phyloP scores from a whole-genome alignment of 306 rosid species.

The Senna tora region DNA sequence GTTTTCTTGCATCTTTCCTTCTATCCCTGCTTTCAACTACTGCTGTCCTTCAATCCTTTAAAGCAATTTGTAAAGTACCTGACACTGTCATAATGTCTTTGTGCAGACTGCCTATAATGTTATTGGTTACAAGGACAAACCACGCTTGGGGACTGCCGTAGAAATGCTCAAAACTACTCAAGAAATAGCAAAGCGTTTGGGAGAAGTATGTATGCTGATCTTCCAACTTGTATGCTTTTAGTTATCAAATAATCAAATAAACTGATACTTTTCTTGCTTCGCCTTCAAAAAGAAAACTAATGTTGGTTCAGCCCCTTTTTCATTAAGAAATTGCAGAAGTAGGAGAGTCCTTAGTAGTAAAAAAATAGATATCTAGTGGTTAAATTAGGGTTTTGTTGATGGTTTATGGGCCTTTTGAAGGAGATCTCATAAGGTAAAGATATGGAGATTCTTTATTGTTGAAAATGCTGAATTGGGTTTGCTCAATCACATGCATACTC shows the following conservation, averaged over 20 bases:
- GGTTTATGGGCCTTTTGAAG: neutral
- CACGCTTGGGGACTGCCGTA: conserved; percentile 75
- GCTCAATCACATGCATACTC: neutral
- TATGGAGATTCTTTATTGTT: neutral
- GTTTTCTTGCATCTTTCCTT: neutral
- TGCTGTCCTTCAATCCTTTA: neutral
- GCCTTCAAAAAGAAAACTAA: conserved; percentile 1
- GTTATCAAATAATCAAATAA: conserved; percentile 19
- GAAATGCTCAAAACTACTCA: conserved; percentile 79
- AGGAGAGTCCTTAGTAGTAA: neutral
- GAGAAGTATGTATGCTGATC: conserved; percentile 61
- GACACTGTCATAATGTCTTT: conserved; percentile 36
- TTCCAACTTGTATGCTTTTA: conserved; percentile 20
- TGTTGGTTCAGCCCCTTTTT: neutral
- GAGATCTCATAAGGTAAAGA: conserved; percentile 7
- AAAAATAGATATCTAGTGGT: neutral
- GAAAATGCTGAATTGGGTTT: conserved; percentile 6
- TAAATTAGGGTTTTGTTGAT: neutral
- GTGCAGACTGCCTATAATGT: conserved; percentile 75
- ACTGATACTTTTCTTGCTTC: conserved; percentile 9
- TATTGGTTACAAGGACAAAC: conserved; percentile 81
- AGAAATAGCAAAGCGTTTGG: conserved; percentile 71
- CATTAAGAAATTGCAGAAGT: neutral
- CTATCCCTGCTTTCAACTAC: neutral
- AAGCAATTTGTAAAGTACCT: neutral